Base-by-base conservation (phyloP, 441 rosid genomes). In the Syzygium syzygioides region DNA sequence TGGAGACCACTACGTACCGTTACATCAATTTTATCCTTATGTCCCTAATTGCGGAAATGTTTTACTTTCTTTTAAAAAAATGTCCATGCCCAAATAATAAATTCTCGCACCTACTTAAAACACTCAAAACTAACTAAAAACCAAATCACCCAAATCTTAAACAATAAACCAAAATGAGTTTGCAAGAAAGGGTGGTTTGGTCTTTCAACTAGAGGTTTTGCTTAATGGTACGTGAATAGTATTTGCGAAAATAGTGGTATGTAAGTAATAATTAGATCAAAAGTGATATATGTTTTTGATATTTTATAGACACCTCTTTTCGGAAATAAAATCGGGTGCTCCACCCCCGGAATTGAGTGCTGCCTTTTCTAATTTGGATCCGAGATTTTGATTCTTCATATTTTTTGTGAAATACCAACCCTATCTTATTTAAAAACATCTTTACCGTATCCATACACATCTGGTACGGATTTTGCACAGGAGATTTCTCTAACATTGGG, bases 301-400 rank as follows among this genome's bases (percentile, higher is more conserved):
- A 30, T 30, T 66, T 66, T 2, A 1, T 66, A 28, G 32, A 64
- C 76, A 15, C 37, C 37, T 15, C 2, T 15, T 30, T 64, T 56
- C 3, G 55, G 15, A 15, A 53, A 14, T 14, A 53, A 53, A 53
- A 14, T 6, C 30, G 18, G 12, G 20, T 30, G 23, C 19, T 64
- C 41, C 76, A 17, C 5, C 23, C 41, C 0, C 0, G 0, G 0
- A 30, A 23, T 11, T 30, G 45, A 30, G 41, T 20, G 1, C 30
- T 0, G 23, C 76, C 25, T 18, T 66, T 66, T 9, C 9, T 18
- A 17, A 9, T 13, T 60, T 0, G 3, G 13, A 3, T 66, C 23
- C 7, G 41, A 18, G 25, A 32, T 32, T 66, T 66, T 1, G 25
- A 28, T n/a, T 28, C 32, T 62, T 62, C 4, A 55, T 60, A 9